Conservation (phyloP, 345 rosid species). For the Capsella bursapastoris region DNA sequence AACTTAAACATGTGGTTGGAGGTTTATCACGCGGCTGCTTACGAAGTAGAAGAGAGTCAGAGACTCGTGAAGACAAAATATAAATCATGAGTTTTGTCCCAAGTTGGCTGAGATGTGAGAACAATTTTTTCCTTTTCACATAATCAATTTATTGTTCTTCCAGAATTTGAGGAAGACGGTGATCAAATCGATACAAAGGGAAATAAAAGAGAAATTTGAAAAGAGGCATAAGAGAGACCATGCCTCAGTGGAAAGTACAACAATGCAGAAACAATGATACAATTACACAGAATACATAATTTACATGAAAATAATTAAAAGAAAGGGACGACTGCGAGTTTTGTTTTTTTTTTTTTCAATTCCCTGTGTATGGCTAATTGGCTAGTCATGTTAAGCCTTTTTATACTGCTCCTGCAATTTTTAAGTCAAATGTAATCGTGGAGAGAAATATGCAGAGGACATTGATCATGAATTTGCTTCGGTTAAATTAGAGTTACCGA, state of each 20-base stretch:
- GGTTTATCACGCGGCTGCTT: conserved; percentile 38
- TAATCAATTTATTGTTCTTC: conserved; percentile 24
- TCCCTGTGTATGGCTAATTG: conserved; percentile 39
- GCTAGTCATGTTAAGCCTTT: conserved; percentile 39
- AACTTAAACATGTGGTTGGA: conserved; percentile 36
- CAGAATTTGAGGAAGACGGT: conserved; percentile 30
- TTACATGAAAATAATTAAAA: conserved; percentile 35
- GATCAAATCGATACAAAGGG: conserved; percentile 28
- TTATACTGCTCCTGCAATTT: conserved; percentile 38
- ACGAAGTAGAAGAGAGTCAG: conserved; percentile 37
- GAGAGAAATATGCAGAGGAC: conserved; percentile 12
- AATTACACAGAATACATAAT: conserved; percentile 43
- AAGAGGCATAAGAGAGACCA: conserved; percentile 21
- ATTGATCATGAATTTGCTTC: conserved; percentile 21
- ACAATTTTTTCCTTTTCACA: neutral
- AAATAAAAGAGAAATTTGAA: conserved; percentile 5
- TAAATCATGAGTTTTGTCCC: neutral
- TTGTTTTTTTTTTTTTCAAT: conserved; percentile 5
- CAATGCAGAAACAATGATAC: conserved; percentile 40
- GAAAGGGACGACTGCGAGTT: conserved; percentile 1
- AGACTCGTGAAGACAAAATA: conserved; percentile 25
- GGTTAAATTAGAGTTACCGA: conserved; percentile 36
- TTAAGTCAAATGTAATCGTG: conserved; percentile 30
- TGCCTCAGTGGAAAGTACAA: conserved; percentile 33
- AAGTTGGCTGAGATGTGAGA: neutral